Evolutionary conservation across 345 rosid species (phyloP), one percentile per base, ranked within the genome.

Genomic region (Populus pruinosa): DNA sequence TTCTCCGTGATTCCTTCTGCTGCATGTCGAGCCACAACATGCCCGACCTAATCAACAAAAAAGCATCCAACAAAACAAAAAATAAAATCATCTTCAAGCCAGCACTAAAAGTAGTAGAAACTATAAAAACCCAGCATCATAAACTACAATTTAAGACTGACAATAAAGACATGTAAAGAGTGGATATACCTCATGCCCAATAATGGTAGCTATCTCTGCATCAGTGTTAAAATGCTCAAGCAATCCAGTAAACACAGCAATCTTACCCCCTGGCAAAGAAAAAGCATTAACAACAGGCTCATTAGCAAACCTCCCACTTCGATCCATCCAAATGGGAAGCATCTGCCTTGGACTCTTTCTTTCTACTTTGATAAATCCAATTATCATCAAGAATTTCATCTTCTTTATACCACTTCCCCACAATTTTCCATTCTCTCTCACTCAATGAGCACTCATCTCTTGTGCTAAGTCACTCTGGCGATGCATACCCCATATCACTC

Each of bases 181-280:
- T 7, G 10, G 55, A 50, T 11, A 66, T 84, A 93, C 99, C 97
- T 96, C 98, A 72, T 96, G 98, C 0, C 93, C 96, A 23, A 96
- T 84, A 59, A 96, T 87, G 29, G 99, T 92, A 23, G 97, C 99
- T 77, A 96, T 85, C 91, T 96, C 97, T 0, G 88, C 93, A 89
- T 96, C 93, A 62, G 85, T 88, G 78, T 47, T 89, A 71, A 96
- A 91, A 79, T 86, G 91, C 25, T 93, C 75, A n/a, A 93, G 86
- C 85, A 96, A 82, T 25, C 99, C 99, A 2, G 97, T 87, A 75
- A 89, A 93, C 14, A 96, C 95, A 29, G 93, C 98, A 76, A 96
- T 91, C 85, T 93, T 92, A 70, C 98, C 98, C 67, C 93, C 97
- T 41, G 98, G 98, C 75, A 92, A 84, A 77, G 97, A 93, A 70